Conservation (phyloP, 225 moss, liverwort and hornwort genomes). For the Pseudoscleropodium purum region DNA sequence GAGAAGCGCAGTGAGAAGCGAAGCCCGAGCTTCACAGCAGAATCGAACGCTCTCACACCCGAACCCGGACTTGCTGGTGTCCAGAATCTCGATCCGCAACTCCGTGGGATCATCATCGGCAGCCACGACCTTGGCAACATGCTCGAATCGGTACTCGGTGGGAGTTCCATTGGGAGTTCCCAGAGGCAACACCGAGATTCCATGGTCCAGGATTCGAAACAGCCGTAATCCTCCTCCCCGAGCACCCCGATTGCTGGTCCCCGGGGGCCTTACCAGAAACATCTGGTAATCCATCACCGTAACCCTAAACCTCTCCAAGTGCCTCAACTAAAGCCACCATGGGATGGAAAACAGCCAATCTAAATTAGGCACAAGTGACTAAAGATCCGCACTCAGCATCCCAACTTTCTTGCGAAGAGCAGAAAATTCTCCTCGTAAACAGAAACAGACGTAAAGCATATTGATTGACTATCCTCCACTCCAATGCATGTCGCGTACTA, state of each 20-base stretch:
- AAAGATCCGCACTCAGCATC: not conserved
- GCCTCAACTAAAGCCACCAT: not conserved
- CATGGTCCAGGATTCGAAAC: conserved; percentile 49
- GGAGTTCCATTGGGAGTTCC: conserved; percentile 16
- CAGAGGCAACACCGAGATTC: conserved; percentile 34
- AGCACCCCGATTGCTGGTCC: conserved; percentile 6
- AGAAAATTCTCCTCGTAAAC: not conserved
- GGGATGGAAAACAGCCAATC: not conserved
- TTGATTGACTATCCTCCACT: not conserved
- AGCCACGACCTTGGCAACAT: conserved; percentile 31
- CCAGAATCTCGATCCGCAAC: conserved; percentile 38
- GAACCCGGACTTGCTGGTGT: conserved; percentile 34
- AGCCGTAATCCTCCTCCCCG: conserved; percentile 27
- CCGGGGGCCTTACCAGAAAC: conserved; percentile 41
- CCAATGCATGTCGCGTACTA: not conserved
- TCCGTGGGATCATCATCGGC: conserved; percentile 43
- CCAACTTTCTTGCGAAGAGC: not conserved
- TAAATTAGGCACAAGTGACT: not conserved
- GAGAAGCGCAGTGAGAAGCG: conserved; percentile 46
- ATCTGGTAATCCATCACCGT: conserved; percentile 45
- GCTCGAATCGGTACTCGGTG: conserved; percentile 44
- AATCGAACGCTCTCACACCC: conserved; percentile 38
- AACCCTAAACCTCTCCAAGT: conserved; percentile 15
- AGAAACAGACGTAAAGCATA: not conserved
- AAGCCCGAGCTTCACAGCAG: conserved; percentile 41